Percentiles rank a stretch among this genome's conserved stretches.
Conservation (phyloP, 768 basidiomycete species). For the Hortiboletus flavorubellus region DNA sequence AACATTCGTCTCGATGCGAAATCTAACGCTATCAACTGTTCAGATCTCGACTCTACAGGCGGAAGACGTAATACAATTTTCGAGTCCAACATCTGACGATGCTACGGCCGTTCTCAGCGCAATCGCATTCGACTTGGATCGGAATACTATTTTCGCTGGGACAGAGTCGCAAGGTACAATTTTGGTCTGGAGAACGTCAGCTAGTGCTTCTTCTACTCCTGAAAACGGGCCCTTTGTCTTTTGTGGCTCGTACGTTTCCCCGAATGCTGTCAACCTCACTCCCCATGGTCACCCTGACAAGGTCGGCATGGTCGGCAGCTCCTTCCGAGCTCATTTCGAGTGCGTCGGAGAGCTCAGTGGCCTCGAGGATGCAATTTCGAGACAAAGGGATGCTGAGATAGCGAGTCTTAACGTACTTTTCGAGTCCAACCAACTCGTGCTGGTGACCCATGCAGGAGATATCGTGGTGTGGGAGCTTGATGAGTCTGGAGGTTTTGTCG, state of each 20-base stretch:
- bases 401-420: conserved; percentile 66
- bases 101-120: conserved; percentile 39
- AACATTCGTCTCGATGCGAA: conserved; percentile 43
- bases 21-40: conserved; percentile 45
- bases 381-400: conserved; percentile 37
- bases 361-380: no score
- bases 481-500: conserved; percentile 40
- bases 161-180: conserved; percentile 59
- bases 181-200: conserved; percentile 50
- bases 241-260: conserved; percentile 21
- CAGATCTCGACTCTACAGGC: conserved; percentile 13
- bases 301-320: no score
- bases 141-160: conserved; percentile 54
- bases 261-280: not conserved
- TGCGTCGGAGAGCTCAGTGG: no score
- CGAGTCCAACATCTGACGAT: conserved; percentile 15
- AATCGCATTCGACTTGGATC: conserved; percentile 61
- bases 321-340: no score
- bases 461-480: conserved; percentile 66
- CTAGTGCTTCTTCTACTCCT: conserved; percentile 10
- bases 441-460: conserved; percentile 77
- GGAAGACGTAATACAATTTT: conserved; percentile 14
- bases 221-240: conserved; percentile 15
- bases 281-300: no score
- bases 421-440: conserved; percentile 63